A percentile compares a stretch with the other conserved stretches of the same genome.
phyloP scores from a whole-genome alignment of 1,139 yeast genomes.

The Saccharomyces hybrid region DNA sequence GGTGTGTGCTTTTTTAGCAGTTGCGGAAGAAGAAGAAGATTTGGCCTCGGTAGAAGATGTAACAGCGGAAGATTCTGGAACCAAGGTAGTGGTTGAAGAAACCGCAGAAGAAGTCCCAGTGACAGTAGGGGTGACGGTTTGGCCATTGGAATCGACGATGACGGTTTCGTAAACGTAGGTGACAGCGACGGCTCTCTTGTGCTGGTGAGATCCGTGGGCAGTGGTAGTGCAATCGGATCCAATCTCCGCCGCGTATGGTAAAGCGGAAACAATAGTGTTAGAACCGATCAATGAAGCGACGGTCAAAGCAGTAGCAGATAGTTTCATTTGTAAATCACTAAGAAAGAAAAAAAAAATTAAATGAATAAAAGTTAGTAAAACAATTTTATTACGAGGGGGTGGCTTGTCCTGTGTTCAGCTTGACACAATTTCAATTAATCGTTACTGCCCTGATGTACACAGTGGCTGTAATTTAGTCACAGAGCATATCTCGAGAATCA shows the following conservation, averaged over 20 bases:
- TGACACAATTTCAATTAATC: too few relatives aligned
- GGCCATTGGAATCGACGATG: constrained; percentile 62
- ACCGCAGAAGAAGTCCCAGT: constrained; percentile 13
- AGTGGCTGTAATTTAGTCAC: too few relatives aligned
- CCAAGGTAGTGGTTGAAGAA: constrained; percentile 14
- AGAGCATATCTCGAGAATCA: background rate
- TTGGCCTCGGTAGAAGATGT: constrained; percentile 14
- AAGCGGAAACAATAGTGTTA: constrained; percentile 17
- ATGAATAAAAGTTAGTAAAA: background rate
- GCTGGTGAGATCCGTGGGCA: constrained; percentile 42
- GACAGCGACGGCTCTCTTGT: constrained; percentile 70
- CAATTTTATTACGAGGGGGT: background rate
- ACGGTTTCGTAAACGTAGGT: constrained; percentile 75
- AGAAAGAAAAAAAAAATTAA: too few relatives aligned
- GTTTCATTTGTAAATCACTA: constrained; percentile 29
- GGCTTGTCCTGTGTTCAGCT: too few relatives aligned
- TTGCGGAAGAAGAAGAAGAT: constrained; percentile 12
- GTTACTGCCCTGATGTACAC: background rate
- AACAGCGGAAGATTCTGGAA: constrained; percentile 23
- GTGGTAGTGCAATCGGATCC: constrained; percentile 1
- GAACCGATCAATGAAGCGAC: constrained; percentile 7
- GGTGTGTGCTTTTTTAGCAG: constrained; percentile 33
- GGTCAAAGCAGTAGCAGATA: constrained; percentile 30
- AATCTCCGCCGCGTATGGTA: constrained; percentile 26
- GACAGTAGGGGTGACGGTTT: constrained; percentile 28